Evolutionary conservation across 495 filamentous ascomycete species (phyloP).

Genomic region (Penicillium bovifimosum): DNA sequence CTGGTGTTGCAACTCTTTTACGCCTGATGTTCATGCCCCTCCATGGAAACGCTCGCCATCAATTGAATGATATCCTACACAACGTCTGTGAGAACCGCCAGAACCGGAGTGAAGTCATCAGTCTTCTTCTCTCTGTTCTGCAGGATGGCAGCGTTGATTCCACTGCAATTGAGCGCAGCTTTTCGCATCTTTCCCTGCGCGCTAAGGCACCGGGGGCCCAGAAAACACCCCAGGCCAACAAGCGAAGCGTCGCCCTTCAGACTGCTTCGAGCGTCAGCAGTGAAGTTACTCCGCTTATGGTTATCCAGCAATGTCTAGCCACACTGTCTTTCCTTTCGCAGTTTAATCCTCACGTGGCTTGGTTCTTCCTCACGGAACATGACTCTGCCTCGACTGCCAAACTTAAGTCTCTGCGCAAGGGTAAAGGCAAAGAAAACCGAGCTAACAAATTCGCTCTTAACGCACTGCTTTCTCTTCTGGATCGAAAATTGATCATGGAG

Average conservation of each 20-base stretch:
- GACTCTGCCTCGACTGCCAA: conserved; percentile 71
- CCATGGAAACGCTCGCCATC: conserved; percentile 71
- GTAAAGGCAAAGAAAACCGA: conserved; percentile 78
- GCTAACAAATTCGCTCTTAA: conserved; percentile 89
- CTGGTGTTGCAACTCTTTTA: conserved; percentile 87
- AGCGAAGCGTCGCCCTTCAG: conserved; percentile 60
- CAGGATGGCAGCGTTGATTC: conserved; percentile 93
- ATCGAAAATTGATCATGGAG: conserved; percentile 89
- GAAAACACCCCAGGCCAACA: conserved; percentile 76
- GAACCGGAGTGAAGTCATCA: conserved; percentile 91
- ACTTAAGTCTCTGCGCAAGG: conserved; percentile 69
- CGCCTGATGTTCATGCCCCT: conserved; percentile 96
- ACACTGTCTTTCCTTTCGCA: conserved; percentile 73
- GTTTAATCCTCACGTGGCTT: conserved; percentile 78
- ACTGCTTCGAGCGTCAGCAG: conserved; percentile 50
- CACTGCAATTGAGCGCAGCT: conserved; percentile 89
- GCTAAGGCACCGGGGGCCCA: conserved; percentile 71
- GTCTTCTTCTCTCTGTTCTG: conserved; percentile 85
- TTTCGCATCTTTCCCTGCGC: conserved; percentile 82
- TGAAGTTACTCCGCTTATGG: conserved; percentile 87
- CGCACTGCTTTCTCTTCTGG: conserved; percentile 77
- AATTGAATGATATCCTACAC: conserved; percentile 77
- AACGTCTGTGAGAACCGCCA: conserved; percentile 91
- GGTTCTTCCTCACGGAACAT: conserved; percentile 94
- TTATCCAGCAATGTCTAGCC: conserved; percentile 89